Evolutionary conservation across 208 protist species (phyloP), one percentile per base, ranked within the genome.

Genomic region (Trypanosoma grayi): DNA sequence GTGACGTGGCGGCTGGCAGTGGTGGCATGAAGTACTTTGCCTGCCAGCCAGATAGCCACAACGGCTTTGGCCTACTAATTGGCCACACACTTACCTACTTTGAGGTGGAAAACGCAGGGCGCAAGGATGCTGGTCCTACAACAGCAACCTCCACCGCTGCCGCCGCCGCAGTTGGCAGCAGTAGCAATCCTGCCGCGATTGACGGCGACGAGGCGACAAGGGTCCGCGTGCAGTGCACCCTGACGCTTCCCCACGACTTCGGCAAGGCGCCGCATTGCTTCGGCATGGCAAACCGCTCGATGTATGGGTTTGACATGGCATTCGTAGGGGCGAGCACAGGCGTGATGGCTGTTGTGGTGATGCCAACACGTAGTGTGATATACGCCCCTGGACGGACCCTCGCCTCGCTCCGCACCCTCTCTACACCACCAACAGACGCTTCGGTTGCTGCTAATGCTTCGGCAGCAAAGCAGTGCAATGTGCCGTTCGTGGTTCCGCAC

Each of bases 21-120:
- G 24, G 40, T 16, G 18, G 0, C 11, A 94, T 91, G 87, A 94
- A 94, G 67, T 81, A 79, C 58, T 88, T 94, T 44, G 73, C 70
- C 2, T 92, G 87, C 40, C 84, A 90, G 50, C 84, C 84, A 0
- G 87, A 94, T 57, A 79, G 77, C 6, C 84, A 94, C 65, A 94
- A 92, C 59, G 81, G 64, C n/a, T 94, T 94, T 56, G 82, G 73
- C 20, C 73, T 83, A 22, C 72, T 92, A 6, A 83, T 71, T 24
- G 82, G 85, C 37, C 73, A 76, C 39, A 82, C 75, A 2, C 70
- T 93, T 27, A 85, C 69, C 20, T 93, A 93, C 63, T 93, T 93
- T 51, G 76, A 72, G 4, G 79, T 86, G 27, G 72, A 88, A 52
- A 73, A 61, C 41, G 54, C 73, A 3, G 65, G 63, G 33, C 73